A percentile compares a stretch with the other conserved stretches of the same genome.
phyloP scores from a whole-genome alignment of 371 early-diverging fungal species.

The Mortierella sp. region DNA sequence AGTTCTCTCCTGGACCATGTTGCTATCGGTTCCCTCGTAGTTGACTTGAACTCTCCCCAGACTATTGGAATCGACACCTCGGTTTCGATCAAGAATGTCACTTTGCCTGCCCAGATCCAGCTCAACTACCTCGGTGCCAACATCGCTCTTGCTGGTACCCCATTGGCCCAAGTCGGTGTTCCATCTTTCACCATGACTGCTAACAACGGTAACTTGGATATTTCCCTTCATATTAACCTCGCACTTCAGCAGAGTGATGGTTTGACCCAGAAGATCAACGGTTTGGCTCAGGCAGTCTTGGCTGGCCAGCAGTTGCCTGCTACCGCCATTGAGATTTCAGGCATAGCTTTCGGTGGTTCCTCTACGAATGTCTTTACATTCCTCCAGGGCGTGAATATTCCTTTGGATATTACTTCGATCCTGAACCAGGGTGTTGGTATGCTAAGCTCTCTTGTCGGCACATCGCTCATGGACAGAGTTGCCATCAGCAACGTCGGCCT shows the following conservation, averaged over 20 bases:
- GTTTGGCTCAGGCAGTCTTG: conserved; percentile 21
- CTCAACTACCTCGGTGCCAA: conserved; percentile 52
- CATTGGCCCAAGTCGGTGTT: conserved; percentile 29
- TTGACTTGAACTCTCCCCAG: conserved; percentile 52
- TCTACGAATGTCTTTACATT: conserved; percentile 29
- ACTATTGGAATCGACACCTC: conserved; percentile 45
- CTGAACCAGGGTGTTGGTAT: conserved; percentile 22
- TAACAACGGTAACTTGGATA: conserved; percentile 28
- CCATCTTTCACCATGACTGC: conserved; percentile 38
- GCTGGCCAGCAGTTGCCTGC: conserved; percentile 23
- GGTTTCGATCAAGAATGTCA: conserved; percentile 37
- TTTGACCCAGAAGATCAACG: conserved; percentile 23
- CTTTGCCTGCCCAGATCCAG: conserved; percentile 47
- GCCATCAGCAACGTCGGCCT: conserved; percentile 33
- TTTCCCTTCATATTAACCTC: conserved; percentile 32
- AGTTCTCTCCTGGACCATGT: conserved; percentile 12
- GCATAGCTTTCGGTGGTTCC: conserved; percentile 33
- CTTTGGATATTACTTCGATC: conserved; percentile 25
- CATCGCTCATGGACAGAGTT: conserved; percentile 16
- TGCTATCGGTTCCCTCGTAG: conserved; percentile 31
- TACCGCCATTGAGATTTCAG: conserved; percentile 30
- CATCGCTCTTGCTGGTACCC: conserved; percentile 27
- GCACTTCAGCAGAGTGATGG: conserved; percentile 19
- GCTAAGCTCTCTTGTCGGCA: conserved; percentile 5
- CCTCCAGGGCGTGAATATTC: conserved; percentile 38